These are phyloP conservation scores for Zhuliangozyma blackwelliae DNA, from an alignment of 1,139 yeast species.

Conservation along the genomic window DNA sequence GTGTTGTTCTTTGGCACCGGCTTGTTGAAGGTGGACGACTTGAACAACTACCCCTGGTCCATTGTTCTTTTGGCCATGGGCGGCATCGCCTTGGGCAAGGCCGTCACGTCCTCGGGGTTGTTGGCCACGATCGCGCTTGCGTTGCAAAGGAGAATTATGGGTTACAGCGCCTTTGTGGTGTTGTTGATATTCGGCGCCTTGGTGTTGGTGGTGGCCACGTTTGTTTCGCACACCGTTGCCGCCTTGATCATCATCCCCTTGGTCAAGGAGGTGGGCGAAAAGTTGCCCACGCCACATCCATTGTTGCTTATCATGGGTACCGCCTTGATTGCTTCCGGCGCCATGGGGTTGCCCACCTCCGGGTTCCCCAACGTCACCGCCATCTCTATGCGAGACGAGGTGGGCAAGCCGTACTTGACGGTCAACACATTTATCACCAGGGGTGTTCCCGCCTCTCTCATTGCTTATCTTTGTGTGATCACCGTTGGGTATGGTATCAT, in stretches of 20 bases:
- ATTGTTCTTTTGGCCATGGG: slow-evolving; percentile 95
- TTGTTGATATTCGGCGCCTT: slow-evolving; percentile 73
- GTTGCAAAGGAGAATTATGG: slow-evolving; percentile 58
- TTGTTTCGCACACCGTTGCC: slow-evolving; percentile 94
- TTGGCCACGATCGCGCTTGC: slow-evolving; percentile 70
- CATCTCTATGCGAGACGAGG: slow-evolving; percentile 83
- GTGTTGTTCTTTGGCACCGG: slow-evolving; percentile 87
- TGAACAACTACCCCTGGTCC: slow-evolving; percentile 92
- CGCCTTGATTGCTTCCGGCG: slow-evolving; percentile 81
- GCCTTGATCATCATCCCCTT: slow-evolving; percentile 87
- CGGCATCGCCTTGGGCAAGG: slow-evolving; percentile 89
- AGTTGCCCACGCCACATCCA: slow-evolving; percentile 69
- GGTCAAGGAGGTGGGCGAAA: slow-evolving; percentile 79
- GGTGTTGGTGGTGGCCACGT: slow-evolving; percentile 81
- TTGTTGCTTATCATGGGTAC: slow-evolving; percentile 74
- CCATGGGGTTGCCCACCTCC: slow-evolving; percentile 95
- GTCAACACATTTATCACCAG: slow-evolving; percentile 80
- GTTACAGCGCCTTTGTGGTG: slow-evolving; percentile 63
- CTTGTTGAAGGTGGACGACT: slow-evolving; percentile 74
- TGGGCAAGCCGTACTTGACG: slow-evolving; percentile 79
- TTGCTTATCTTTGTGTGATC: slow-evolving; percentile 56
- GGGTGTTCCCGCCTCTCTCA: slow-evolving; percentile 81
- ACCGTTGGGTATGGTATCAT: slow-evolving; percentile 79
- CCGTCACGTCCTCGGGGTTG: slow-evolving; percentile 83
- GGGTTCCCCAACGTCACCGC: slow-evolving; percentile 98